These are phyloP conservation scores for Pythium plurisporium DNA, from an alignment of 352 stramenopile species.

Conservation along the genomic window DNA sequence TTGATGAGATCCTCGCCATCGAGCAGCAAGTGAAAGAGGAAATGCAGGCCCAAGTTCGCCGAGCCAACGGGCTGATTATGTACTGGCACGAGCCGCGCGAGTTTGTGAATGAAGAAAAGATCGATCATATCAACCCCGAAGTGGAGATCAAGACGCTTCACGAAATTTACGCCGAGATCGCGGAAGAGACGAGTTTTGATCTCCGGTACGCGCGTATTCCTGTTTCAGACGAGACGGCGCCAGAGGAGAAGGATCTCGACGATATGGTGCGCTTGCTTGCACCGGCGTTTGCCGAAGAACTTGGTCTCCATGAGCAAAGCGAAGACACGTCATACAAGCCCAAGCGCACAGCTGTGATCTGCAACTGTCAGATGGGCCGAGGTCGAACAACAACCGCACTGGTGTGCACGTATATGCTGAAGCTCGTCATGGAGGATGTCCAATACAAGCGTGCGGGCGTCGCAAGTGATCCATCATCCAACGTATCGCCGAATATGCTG, in stretches of 20 bases:
- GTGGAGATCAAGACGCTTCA: slow-evolving; percentile 70
- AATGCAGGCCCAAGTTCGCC: slow-evolving; percentile 66
- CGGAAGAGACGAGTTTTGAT: slow-evolving; percentile 44
- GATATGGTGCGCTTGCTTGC: slow-evolving; percentile 76
- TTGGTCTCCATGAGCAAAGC: slow-evolving; percentile 38
- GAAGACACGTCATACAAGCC: not conserved
- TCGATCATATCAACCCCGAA: slow-evolving; percentile 73
- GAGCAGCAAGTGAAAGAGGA: slow-evolving; percentile 84
- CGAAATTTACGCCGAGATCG: slow-evolving; percentile 66
- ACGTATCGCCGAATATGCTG: slow-evolving; percentile 4
- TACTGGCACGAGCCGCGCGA: slow-evolving; percentile 79
- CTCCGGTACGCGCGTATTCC: slow-evolving; percentile 79
- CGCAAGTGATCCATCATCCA: not conserved
- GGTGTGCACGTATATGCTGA: slow-evolving; percentile 86
- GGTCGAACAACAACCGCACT: slow-evolving; percentile 86
- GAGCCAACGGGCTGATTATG: slow-evolving; percentile 77
- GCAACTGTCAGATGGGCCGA: slow-evolving; percentile 90
- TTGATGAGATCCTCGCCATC: slow-evolving; percentile 83
- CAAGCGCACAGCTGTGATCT: slow-evolving; percentile 70
- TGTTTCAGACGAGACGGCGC: slow-evolving; percentile 88
- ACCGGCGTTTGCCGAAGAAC: slow-evolving; percentile 60
- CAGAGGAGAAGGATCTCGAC: slow-evolving; percentile 88
- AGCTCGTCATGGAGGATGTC: slow-evolving; percentile 55
- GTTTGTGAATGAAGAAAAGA: slow-evolving; percentile 77
- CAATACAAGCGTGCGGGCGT: not conserved